phyloP scores from a whole-genome alignment of 495 filamentous ascomycete genomes.

The Aspergillus affinis region DNA sequence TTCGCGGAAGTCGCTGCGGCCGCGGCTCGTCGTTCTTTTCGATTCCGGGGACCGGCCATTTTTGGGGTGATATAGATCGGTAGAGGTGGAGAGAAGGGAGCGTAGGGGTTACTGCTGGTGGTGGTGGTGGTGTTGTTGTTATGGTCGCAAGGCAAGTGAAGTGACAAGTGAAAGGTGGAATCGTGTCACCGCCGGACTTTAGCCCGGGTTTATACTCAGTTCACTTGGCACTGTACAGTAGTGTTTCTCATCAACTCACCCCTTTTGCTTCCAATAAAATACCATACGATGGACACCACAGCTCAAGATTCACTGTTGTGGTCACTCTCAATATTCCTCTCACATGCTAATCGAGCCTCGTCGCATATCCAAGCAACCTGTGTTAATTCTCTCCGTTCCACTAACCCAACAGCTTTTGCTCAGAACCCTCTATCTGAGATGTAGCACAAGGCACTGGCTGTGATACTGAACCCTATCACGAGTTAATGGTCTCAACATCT shows the following conservation, averaged over 20 bases:
- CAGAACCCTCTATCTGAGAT: no score
- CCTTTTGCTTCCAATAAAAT: no score
- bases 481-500: not conserved
- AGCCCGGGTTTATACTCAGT: conserved; percentile 20
- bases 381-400: no score
- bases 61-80: not conserved
- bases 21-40: conserved; percentile 51
- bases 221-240: no score
- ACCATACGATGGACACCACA: no score
- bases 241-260: no score
- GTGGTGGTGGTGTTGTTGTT: conserved; percentile 1
- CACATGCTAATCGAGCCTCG: no score
- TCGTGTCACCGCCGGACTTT: conserved; percentile 19
- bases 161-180: conserved; percentile 6
- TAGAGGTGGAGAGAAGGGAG: not conserved
- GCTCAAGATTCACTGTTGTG: no score
- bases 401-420: no score
- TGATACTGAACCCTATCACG: not conserved
- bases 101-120: not conserved
- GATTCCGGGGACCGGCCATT: conserved; percentile 44
- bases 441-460: no score
- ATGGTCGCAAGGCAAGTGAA: not conserved
- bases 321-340: no score
- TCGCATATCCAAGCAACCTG: no score
- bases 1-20: conserved; percentile 23